Percentiles rank a stretch among this genome's conserved stretches.
These are phyloP conservation scores for Neodidymelliopsis sp. DNA, from an alignment of 2,329 filamentous ascomycete genomes.

Conservation along the genomic window DNA sequence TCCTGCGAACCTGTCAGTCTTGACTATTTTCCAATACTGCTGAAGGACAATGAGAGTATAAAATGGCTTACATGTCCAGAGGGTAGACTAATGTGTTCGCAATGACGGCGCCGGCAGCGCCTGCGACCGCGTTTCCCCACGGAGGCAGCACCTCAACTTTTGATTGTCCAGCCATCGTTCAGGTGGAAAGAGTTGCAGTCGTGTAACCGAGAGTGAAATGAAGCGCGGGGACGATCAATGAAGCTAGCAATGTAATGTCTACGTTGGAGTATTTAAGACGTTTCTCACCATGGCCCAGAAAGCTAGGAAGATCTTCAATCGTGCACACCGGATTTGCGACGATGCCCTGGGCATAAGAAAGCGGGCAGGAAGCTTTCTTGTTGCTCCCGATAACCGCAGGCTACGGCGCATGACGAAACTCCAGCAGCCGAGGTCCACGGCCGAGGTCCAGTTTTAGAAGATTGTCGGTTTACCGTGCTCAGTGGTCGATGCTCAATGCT, in stretches of 20 bases:
- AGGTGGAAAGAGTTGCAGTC: background rate
- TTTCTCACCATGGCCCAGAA: constrained; percentile 8
- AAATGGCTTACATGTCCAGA: constrained; percentile 80
- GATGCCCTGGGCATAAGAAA: constrained; percentile 4
- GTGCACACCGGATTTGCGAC: constrained; percentile 2
- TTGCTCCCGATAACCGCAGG: constrained; percentile 29
- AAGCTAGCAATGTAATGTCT: constrained; percentile 5
- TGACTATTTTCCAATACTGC: background rate
- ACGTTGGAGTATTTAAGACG: background rate
- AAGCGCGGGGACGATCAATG: background rate
- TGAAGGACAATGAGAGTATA: background rate
- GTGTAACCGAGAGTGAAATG: background rate
- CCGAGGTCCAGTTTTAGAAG: constrained; percentile 37
- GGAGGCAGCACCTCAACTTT: constrained; percentile 79
- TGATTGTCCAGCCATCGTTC: constrained; percentile 61
- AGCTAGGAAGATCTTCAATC: background rate
- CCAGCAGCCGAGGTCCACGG: constrained; percentile 46
- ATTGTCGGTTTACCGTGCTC: constrained; percentile 1
- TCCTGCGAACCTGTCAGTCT: constrained; percentile 60
- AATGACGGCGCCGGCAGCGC: constrained; percentile 89
- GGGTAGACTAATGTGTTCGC: constrained; percentile 97
- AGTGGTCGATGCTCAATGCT: constrained; percentile 4
- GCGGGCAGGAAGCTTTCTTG: constrained; percentile 27
- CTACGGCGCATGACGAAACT: constrained; percentile 34
- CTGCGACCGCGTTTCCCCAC: constrained; percentile 92